Conservation (phyloP, 768 basidiomycete species). For the Lactifluus hygrophoroides region DNA sequence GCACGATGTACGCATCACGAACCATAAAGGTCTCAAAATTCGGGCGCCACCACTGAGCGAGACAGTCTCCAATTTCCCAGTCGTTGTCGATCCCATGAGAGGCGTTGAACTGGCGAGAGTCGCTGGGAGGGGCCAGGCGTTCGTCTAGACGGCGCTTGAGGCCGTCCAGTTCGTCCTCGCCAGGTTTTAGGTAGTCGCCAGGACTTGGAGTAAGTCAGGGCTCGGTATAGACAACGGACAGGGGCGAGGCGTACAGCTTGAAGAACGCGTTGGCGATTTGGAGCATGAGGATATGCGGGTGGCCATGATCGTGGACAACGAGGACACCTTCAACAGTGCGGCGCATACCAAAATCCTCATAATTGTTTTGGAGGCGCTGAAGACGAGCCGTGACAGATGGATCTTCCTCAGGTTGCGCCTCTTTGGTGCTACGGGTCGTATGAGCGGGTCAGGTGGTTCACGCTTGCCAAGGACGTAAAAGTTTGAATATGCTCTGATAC, state of each 20-base stretch:
- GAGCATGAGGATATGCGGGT: slow-evolving; percentile 95
- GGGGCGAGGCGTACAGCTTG: slow-evolving; percentile 67
- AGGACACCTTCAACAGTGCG: slow-evolving; percentile 87
- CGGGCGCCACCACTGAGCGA: slow-evolving; percentile 98
- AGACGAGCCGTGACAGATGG: slow-evolving; percentile 91
- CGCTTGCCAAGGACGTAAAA: slow-evolving; percentile 1
- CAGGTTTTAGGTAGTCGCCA: slow-evolving; percentile 97
- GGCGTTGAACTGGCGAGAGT: slow-evolving; percentile 65
- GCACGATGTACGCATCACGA: no score
- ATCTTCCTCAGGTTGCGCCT: slow-evolving; percentile 95
- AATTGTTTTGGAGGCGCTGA: slow-evolving; percentile 91
- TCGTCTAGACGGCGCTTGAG: slow-evolving; percentile 85
- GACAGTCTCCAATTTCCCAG: slow-evolving; percentile 94
- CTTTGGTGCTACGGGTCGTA: slow-evolving; percentile 62
- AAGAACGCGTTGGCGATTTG: slow-evolving; percentile 99
- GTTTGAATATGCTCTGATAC: slow-evolving; percentile 11
- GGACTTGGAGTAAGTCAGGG: slow-evolving; percentile 44
- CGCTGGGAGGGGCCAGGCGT: slow-evolving; percentile 71
- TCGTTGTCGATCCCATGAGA: slow-evolving; percentile 75
- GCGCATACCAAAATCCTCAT: slow-evolving; percentile 95
- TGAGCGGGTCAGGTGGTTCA: slow-evolving; percentile 8
- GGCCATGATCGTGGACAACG: slow-evolving; percentile 92
- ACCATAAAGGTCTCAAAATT: slow-evolving; percentile 99
- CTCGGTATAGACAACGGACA: background rate
- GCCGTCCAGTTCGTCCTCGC: slow-evolving; percentile 88